Evolutionary conservation across 805 yeast species (phyloP).

Genomic region (Ogataea ramenticola): DNA sequence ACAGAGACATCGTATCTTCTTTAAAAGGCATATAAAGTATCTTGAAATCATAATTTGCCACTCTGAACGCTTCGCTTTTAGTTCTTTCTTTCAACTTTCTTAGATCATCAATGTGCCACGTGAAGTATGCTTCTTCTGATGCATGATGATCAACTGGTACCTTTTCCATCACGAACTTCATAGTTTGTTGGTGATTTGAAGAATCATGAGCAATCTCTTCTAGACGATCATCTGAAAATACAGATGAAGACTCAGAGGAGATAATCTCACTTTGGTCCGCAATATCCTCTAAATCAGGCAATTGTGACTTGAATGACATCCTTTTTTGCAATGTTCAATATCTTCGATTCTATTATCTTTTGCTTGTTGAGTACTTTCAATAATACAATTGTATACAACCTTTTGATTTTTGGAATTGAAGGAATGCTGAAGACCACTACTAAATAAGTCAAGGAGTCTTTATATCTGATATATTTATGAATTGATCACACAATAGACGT

Average conservation of each 20-base stretch:
- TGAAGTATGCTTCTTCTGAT: constrained; percentile 22
- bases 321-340: too few species aligned
- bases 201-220: constrained; percentile 1
- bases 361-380: too few species aligned
- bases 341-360: too few species aligned
- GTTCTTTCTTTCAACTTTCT: constrained; percentile 9
- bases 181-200: background rate
- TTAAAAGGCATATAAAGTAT: constrained; percentile 61
- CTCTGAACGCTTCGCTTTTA: constrained; percentile 27
- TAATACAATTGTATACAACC: too few species aligned
- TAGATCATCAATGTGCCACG: constrained; percentile 33
- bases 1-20: constrained; percentile 67
- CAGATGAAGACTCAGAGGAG: background rate
- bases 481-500: too few species aligned
- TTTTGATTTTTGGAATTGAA: too few species aligned
- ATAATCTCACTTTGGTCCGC: background rate
- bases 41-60: constrained; percentile 35
- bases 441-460: too few species aligned
- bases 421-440: too few species aligned
- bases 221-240: background rate
- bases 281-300: background rate
- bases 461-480: too few species aligned
- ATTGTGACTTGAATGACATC: background rate
- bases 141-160: constrained; percentile 26
- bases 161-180: constrained; percentile 11